Evolutionary conservation across 176 grass and related monocot species (phyloP), one percentile per base, ranked within the genome.

Genomic region (Pontederia paniculata): DNA sequence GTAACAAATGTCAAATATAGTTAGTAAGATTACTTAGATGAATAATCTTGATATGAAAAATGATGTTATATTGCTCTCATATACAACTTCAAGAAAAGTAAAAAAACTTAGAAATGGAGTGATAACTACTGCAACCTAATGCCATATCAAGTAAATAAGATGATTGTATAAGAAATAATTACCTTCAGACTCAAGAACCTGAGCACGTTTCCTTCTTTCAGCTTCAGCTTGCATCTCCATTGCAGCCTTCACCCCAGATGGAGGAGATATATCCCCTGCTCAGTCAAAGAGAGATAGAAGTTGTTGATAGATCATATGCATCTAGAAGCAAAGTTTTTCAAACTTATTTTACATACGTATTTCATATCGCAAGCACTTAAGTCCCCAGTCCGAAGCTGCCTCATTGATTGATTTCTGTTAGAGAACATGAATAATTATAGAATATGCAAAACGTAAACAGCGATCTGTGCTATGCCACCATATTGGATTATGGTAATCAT

Each of bases 201-300:
- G 93, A 42, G 89, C 89, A 37, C 83, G 83, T 5, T 90, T 91
- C 70, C 51, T 90, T 73, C 93, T 88, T 71, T 97, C 86, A 58
- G 93, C 93, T 76, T 97, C 93, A 13, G 83, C 93, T 65, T 97
- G 93, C 93, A 97, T 97, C 62, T 90, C 93, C 86, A 97, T 97
- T 66, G 86, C 93, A 46, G 57, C 72, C 72, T 79, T 91, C 25
- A 91, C 81, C 4, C 86, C 93, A 18, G 63, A 54, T 66, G 93
- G 93, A 31, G 86, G 93, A 62, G 80, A 82, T 67, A 97, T 91
- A 69, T 97, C 86, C 86, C 86, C 86, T 96, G 15, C 21, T 66
- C 15, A 55, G 13, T n/a, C 23, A 52, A 48, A 71, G 6, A 51
- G 3, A 7, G 9, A 19, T 5, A 51, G 20, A 25, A 60, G 3